Evolutionary conservation across 164 flowering plant species (phyloP).

Genomic region (Echeveria elegans): DNA sequence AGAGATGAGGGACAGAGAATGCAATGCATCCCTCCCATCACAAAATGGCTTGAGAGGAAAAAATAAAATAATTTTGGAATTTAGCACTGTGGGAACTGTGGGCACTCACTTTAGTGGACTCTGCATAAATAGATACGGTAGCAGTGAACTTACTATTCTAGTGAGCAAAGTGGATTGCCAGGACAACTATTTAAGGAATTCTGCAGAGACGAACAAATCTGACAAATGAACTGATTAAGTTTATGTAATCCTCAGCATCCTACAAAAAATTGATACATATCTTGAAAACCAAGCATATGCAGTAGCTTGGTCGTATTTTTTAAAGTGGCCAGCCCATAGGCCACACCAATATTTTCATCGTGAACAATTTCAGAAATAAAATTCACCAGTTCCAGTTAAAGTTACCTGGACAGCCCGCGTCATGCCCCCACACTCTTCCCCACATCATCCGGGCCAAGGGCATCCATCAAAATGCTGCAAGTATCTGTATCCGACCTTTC

Average conservation of each 20-base stretch:
- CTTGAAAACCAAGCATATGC: not conserved
- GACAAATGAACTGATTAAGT: not conserved
- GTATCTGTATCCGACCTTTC: slow-evolving; percentile 3
- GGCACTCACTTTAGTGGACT: not conserved
- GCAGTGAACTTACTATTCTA: no score
- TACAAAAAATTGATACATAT: not conserved
- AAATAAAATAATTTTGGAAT: not conserved
- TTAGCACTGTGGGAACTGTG: not conserved
- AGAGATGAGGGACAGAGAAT: not conserved
- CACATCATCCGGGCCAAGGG: not conserved
- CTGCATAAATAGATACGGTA: no score
- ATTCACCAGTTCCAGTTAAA: not conserved
- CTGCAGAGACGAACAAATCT: not conserved
- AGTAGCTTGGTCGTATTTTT: not conserved
- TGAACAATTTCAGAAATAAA: not conserved
- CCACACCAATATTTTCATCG: not conserved
- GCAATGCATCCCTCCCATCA: not conserved
- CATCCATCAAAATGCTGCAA: slow-evolving; percentile 4
- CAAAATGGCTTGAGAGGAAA: not conserved
- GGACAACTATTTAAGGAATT: not conserved
- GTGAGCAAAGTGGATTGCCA: not conserved
- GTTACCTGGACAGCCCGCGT: not conserved
- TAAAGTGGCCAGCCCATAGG: not conserved
- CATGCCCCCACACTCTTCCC: not conserved
- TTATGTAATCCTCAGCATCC: not conserved